These are phyloP conservation scores for Pythium folliculosum DNA, from an alignment of 352 stramenopile species.

Conservation along the genomic window DNA sequence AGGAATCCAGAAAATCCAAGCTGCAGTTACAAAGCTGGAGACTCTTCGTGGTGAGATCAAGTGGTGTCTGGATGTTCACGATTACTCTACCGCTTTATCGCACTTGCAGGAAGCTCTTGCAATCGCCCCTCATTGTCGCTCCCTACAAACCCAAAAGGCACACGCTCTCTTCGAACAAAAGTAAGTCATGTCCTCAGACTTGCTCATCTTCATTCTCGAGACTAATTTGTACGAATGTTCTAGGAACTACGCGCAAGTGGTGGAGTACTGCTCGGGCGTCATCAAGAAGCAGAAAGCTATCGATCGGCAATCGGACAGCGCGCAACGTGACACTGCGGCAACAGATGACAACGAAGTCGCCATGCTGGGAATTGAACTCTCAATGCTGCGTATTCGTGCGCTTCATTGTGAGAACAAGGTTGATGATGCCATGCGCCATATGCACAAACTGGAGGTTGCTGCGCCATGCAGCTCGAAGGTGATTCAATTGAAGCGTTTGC, in stretches of 20 bases:
- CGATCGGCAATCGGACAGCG: conserved; percentile 12
- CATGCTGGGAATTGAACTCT: conserved; percentile 66
- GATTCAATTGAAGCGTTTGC: conserved; percentile 65
- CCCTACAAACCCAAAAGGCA: conserved; percentile 66
- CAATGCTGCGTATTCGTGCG: conserved; percentile 34
- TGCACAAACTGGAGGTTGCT: conserved; percentile 58
- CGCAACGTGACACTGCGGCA: conserved; percentile 4
- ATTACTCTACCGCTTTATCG: conserved; percentile 48
- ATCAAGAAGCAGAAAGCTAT: conserved; percentile 53
- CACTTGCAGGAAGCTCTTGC: conserved; percentile 52
- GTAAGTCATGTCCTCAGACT: conserved; percentile 36
- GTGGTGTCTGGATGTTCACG: conserved; percentile 49
- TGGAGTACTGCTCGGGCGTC: conserved; percentile 50
- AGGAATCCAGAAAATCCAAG: conserved; percentile 59
- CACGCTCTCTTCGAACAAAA: conserved; percentile 65
- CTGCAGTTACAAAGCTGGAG: conserved; percentile 49
- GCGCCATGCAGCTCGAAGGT: conserved; percentile 75
- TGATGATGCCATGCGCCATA: conserved; percentile 53
- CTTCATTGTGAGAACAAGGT: conserved; percentile 78
- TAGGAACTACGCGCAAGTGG: conserved; percentile 57
- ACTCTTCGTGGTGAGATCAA: conserved; percentile 56
- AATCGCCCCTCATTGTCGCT: conserved; percentile 51
- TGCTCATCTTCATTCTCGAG: neutral
- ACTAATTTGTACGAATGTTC: neutral
- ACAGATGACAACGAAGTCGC: conserved; percentile 43